Conservation (phyloP, 164 flowering plant genomes). For the Nymphaea colorata region DNA sequence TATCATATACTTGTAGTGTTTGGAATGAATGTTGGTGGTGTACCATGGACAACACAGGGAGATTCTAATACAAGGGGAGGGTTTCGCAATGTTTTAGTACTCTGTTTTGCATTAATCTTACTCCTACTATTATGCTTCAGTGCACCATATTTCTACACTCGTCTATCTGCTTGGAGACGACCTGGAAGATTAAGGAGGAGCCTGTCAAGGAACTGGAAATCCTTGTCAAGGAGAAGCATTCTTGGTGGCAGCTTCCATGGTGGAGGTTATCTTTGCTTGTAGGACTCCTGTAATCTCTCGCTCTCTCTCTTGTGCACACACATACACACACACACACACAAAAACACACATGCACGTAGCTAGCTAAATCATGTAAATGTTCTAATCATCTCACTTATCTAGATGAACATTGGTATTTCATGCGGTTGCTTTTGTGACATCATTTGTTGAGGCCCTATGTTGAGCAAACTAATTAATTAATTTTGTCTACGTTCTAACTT, state of each 20-base stretch:
- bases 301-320: background rate
- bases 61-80: constrained; percentile 57
- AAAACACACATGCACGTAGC: no score
- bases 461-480: no score
- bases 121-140: constrained; percentile 58
- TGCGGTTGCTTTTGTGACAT: no score
- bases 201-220: constrained; percentile 67
- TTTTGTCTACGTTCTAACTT: no score
- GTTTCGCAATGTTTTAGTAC: constrained; percentile 66
- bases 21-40: constrained; percentile 99
- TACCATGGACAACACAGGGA: constrained; percentile 83
- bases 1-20: constrained; percentile 36
- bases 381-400: no score
- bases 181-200: constrained; percentile 38
- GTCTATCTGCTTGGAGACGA: constrained; percentile 44
- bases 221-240: constrained; percentile 45
- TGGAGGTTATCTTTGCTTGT: constrained; percentile 39
- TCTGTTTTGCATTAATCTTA: constrained; percentile 49
- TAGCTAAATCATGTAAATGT: no score
- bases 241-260: constrained; percentile 18
- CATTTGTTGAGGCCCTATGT: no score
- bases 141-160: constrained; percentile 47
- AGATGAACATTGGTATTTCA: no score
- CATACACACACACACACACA: no score
- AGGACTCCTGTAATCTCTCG: background rate